Conservation (phyloP, 2,329 filamentous ascomycete species). For the Aspergillus ochraceus region DNA sequence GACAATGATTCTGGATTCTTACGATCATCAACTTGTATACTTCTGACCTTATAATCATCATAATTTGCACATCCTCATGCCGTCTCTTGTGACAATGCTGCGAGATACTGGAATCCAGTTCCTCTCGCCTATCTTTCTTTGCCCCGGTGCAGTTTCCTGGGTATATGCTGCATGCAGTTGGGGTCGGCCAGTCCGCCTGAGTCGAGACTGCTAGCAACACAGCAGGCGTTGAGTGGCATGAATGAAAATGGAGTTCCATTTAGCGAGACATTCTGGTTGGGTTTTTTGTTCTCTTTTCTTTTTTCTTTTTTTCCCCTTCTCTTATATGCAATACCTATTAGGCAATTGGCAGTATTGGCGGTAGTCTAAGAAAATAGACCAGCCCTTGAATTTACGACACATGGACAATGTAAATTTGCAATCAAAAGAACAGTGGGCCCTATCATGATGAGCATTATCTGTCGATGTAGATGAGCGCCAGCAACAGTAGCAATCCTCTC, state of each 20-base stretch:
- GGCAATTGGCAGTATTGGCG: neutral
- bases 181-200: neutral
- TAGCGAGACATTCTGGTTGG: conserved; percentile 13
- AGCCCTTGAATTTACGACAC: neutral
- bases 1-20: neutral
- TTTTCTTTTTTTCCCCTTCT: neutral
- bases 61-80: conserved; percentile 8
- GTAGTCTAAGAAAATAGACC: neutral
- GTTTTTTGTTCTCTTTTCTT: neutral
- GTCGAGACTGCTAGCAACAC: conserved; percentile 7
- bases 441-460: neutral
- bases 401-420: neutral
- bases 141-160: neutral
- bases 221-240: conserved; percentile 22
- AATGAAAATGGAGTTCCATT: conserved; percentile 17
- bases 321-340: neutral
- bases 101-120: neutral
- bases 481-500: neutral
- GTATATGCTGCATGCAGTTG: neutral
- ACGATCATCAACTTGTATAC: conserved; percentile 5
- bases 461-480: neutral
- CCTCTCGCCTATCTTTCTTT: neutral
- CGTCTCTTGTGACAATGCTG: neutral
- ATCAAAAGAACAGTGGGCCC: neutral
- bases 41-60: neutral